Conservation (phyloP, 169 alveolate species). For the Plasmodium malariae region DNA sequence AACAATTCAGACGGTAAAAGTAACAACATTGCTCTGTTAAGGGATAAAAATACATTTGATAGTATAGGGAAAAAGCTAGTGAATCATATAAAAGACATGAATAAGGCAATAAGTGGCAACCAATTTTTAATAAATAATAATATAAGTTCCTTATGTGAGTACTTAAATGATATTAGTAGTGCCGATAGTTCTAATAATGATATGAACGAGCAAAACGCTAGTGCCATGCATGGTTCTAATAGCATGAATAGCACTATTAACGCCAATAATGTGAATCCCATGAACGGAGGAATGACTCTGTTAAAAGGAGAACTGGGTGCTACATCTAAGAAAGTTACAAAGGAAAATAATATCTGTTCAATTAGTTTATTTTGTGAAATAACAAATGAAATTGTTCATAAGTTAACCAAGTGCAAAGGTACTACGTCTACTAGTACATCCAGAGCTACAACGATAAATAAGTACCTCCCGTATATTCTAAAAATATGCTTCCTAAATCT, state of each 20-base stretch:
- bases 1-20: background rate
- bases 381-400: slow-evolving; percentile 28
- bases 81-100: slow-evolving; percentile 37
- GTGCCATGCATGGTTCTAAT: too few species aligned
- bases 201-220: background rate
- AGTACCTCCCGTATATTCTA: slow-evolving; percentile 47
- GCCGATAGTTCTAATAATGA: too few species aligned
- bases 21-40: background rate
- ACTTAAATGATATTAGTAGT: slow-evolving; percentile 16
- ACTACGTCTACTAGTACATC: too few species aligned
- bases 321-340: background rate
- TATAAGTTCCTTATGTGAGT: slow-evolving; percentile 14
- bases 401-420: slow-evolving; percentile 3
- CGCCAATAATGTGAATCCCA: background rate
- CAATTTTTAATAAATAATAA: slow-evolving; percentile 37
- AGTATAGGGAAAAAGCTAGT: slow-evolving; percentile 24
- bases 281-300: background rate
- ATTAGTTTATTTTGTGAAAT: slow-evolving; percentile 10
- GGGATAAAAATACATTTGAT: slow-evolving; percentile 15
- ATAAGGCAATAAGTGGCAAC: slow-evolving; percentile 12
- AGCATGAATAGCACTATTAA: too few species aligned
- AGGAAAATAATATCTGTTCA: background rate
- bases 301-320: background rate
- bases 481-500: slow-evolving; percentile 17
- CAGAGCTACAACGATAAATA: slow-evolving; percentile 28